Percentiles rank a stretch among this genome's conserved stretches.
These are phyloP conservation scores for Psilocybe mexicana DNA, from an alignment of 1,284 basidiomycete genomes.

Conservation along the genomic window DNA sequence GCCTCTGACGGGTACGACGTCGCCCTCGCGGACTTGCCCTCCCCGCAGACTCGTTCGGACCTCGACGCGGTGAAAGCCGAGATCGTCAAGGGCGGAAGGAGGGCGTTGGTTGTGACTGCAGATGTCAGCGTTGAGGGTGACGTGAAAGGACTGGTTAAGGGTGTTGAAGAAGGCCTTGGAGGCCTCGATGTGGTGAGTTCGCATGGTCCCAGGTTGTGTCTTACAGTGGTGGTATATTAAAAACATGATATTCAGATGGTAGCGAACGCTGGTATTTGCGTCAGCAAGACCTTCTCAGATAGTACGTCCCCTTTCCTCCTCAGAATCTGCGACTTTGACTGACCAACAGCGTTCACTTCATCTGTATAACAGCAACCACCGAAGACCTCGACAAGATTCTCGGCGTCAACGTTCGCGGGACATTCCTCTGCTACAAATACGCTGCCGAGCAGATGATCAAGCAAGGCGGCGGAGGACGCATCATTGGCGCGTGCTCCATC, in stretches of 20 bases:
- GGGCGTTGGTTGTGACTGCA: slow-evolving; percentile 18
- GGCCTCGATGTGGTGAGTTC: slow-evolving; percentile 30
- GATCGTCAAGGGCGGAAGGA: slow-evolving; percentile 20
- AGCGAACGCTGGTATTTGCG: slow-evolving; percentile 29
- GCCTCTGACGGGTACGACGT: slow-evolving; percentile 29
- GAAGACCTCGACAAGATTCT: slow-evolving; percentile 29
- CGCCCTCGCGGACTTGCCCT: slow-evolving; percentile 27
- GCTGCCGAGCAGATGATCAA: slow-evolving; percentile 31
- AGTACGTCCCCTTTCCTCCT: slow-evolving; percentile 17
- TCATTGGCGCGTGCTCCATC: slow-evolving; percentile 37
- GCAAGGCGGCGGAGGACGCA: slow-evolving; percentile 30
- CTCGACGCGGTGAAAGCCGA: slow-evolving; percentile 19
- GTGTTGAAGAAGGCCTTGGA: slow-evolving; percentile 22
- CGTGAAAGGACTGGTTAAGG: slow-evolving; percentile 24
- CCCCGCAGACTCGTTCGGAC: background rate
- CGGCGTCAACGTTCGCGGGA: slow-evolving; percentile 27
- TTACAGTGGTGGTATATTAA: background rate
- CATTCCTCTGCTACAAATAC: slow-evolving; percentile 31
- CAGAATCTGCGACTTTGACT: background rate
- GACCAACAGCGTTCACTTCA: background rate
- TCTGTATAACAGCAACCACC: slow-evolving; percentile 17
- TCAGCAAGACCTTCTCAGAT: slow-evolving; percentile 19
- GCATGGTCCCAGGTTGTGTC: background rate
- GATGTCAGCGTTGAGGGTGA: slow-evolving; percentile 28
- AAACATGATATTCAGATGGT: slow-evolving; percentile 25